phyloP scores from a whole-genome alignment of 1,284 basidiomycete species.

The Xanthoconium separans region DNA sequence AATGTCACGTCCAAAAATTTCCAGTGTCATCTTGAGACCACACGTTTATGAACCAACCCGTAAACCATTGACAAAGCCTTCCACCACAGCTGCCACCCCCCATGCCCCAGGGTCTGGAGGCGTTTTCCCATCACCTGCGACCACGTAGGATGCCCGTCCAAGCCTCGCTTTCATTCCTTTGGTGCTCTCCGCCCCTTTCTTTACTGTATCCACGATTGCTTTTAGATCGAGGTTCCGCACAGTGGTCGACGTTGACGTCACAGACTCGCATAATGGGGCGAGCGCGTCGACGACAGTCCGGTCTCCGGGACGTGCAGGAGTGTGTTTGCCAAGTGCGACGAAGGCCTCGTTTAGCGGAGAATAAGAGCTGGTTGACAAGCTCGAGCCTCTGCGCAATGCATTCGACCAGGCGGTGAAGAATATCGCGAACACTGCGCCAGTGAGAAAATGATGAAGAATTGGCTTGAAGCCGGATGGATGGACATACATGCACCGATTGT shows the following conservation, averaged over 20 bases:
- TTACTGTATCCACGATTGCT: slow-evolving; percentile 37
- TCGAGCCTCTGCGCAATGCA: slow-evolving; percentile 20
- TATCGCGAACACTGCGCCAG: slow-evolving; percentile 46
- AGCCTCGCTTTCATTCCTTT: slow-evolving; percentile 45
- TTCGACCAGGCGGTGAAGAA: slow-evolving; percentile 44
- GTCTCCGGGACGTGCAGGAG: slow-evolving; percentile 53
- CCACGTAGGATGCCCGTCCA: slow-evolving; percentile 52
- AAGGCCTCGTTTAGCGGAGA: slow-evolving; percentile 29
- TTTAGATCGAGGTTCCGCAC: background rate
- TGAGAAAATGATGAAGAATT: background rate
- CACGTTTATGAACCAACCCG: background rate
- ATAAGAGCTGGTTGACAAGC: background rate
- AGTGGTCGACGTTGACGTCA: background rate
- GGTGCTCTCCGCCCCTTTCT: slow-evolving; percentile 47
- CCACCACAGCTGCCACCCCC: slow-evolving; percentile 43
- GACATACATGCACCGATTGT: slow-evolving; percentile 20
- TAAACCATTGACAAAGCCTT: slow-evolving; percentile 29
- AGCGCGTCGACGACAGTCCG: slow-evolving; percentile 56
- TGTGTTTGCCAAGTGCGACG: slow-evolving; percentile 40
- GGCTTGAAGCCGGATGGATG: background rate
- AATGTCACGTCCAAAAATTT: background rate
- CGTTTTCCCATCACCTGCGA: slow-evolving; percentile 15
- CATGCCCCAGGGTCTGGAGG: slow-evolving; percentile 56
- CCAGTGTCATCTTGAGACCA: too few relatives aligned
- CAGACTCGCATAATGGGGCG: slow-evolving; percentile 41